Conservation (phyloP, 345 rosid species). For the Aquilaria yunnanensis region DNA sequence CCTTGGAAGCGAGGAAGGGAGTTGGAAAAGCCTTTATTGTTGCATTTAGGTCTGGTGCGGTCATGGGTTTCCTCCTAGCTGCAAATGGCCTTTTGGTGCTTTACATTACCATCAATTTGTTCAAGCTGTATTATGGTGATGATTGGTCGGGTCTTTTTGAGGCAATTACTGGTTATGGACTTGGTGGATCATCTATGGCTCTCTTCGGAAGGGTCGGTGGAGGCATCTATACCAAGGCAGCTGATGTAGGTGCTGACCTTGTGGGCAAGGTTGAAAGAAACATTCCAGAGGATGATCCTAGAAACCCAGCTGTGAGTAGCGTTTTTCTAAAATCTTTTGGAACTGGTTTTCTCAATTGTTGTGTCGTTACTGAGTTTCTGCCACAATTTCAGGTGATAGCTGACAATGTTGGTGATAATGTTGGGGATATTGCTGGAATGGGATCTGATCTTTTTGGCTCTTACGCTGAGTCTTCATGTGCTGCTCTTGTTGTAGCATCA, state of each 20-base stretch:
- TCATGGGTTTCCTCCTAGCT: conserved; percentile 83
- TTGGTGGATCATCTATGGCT: conserved; percentile 90
- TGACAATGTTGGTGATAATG: conserved; percentile 83
- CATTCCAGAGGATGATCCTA: conserved; percentile 78
- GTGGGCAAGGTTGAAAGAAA: conserved; percentile 83
- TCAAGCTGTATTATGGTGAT: conserved; percentile 72
- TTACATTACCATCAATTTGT: conserved; percentile 55
- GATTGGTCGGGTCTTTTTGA: conserved; percentile 82
- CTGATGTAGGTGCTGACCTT: conserved; percentile 91
- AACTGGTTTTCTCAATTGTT: not conserved
- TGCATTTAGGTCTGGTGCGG: conserved; percentile 78
- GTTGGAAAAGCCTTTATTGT: conserved; percentile 73
- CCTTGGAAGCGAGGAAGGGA: conserved; percentile 77
- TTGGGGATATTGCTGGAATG: conserved; percentile 86
- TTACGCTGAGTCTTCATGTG: conserved; percentile 74
- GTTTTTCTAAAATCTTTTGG: not conserved
- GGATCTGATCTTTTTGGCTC: conserved; percentile 80
- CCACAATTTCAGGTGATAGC: conserved; percentile 62
- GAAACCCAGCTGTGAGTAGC: conserved; percentile 75
- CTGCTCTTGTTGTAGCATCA: conserved; percentile 74
- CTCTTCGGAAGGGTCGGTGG: conserved; percentile 85
- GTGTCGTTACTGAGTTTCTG: conserved; percentile 7
- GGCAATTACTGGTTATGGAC: conserved; percentile 82
- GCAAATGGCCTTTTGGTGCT: conserved; percentile 80
- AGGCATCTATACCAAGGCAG: conserved; percentile 83